Conservation (phyloP, 148 eudicot species). For the Nepenthes mirabilis region DNA sequence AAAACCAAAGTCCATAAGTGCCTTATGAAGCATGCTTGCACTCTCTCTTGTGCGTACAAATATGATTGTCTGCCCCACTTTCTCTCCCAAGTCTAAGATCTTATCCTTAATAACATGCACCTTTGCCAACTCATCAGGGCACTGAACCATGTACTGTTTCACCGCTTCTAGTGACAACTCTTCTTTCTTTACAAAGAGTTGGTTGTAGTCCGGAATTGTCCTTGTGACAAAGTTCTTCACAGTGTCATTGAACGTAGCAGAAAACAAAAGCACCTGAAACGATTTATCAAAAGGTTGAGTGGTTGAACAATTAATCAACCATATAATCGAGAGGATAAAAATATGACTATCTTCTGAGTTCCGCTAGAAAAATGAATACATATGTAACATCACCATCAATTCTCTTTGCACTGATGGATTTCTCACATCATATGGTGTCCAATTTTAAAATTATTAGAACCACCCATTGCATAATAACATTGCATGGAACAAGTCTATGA, state of each 20-base stretch:
- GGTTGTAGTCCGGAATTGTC: constrained; percentile 59
- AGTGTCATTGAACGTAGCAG: constrained; percentile 71
- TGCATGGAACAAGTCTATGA: too few species aligned
- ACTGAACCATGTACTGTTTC: constrained; percentile 71
- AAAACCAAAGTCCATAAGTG: constrained; percentile 65
- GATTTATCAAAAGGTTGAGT: neutral
- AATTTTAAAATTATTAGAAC: too few species aligned
- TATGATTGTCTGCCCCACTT: constrained; percentile 80
- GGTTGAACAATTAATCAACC: too few species aligned
- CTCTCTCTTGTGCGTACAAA: constrained; percentile 70
- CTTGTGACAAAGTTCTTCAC: constrained; percentile 55
- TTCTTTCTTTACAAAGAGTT: constrained; percentile 79
- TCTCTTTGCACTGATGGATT: too few species aligned
- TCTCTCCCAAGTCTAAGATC: constrained; percentile 70
- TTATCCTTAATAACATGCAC: constrained; percentile 56
- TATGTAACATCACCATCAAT: too few species aligned
- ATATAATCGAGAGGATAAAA: too few species aligned
- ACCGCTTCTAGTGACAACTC: constrained; percentile 70
- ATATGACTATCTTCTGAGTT: too few species aligned
- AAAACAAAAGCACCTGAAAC: constrained; percentile 74
- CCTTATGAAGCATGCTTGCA: constrained; percentile 50
- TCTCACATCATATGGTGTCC: too few species aligned
- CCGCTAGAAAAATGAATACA: too few species aligned
- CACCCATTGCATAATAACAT: too few species aligned
- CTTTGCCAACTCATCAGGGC: constrained; percentile 75